These are phyloP conservation scores for Fusarium floridanum DNA, from an alignment of 2,329 filamentous ascomycete species.

Conservation along the genomic window DNA sequence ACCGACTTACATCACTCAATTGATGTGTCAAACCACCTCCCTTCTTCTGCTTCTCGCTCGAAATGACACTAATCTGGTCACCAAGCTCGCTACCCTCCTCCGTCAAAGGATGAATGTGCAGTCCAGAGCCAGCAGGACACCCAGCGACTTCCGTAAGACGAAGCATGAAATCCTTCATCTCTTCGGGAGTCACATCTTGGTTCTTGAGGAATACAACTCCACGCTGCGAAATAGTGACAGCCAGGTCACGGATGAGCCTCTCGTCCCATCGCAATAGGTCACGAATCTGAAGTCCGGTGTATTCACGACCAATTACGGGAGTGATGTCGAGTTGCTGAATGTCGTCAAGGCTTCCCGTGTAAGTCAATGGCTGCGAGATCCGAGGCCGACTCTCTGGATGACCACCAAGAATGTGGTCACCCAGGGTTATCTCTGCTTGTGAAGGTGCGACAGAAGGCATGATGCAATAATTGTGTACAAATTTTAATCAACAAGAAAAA, in stretches of 20 bases:
- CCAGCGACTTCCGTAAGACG: slow-evolving; percentile 50
- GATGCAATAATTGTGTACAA: slow-evolving; percentile 24
- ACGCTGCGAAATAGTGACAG: slow-evolving; percentile 60
- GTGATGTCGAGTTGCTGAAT: slow-evolving; percentile 58
- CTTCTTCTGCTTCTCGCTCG: slow-evolving; percentile 67
- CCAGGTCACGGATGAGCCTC: slow-evolving; percentile 65
- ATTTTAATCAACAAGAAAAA: slow-evolving; percentile 9
- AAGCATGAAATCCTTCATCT: slow-evolving; percentile 56
- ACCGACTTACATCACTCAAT: slow-evolving; percentile 63
- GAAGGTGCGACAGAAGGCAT: slow-evolving; percentile 53
- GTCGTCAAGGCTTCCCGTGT: slow-evolving; percentile 57
- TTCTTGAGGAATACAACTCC: slow-evolving; percentile 55
- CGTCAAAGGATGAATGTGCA: slow-evolving; percentile 68
- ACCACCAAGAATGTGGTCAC: slow-evolving; percentile 49
- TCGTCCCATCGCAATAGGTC: slow-evolving; percentile 56
- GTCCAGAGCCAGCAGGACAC: slow-evolving; percentile 60
- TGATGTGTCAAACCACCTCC: slow-evolving; percentile 65
- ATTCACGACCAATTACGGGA: slow-evolving; percentile 65
- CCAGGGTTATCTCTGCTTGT: slow-evolving; percentile 39
- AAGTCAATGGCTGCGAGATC: slow-evolving; percentile 52
- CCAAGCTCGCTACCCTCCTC: slow-evolving; percentile 65
- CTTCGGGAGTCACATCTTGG: slow-evolving; percentile 52
- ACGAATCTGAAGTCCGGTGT: slow-evolving; percentile 52
- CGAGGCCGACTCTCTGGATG: slow-evolving; percentile 48
- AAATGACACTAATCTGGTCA: slow-evolving; percentile 69